Conservation (phyloP, 352 stramenopile genomes). For the Globisporangium parvum region DNA sequence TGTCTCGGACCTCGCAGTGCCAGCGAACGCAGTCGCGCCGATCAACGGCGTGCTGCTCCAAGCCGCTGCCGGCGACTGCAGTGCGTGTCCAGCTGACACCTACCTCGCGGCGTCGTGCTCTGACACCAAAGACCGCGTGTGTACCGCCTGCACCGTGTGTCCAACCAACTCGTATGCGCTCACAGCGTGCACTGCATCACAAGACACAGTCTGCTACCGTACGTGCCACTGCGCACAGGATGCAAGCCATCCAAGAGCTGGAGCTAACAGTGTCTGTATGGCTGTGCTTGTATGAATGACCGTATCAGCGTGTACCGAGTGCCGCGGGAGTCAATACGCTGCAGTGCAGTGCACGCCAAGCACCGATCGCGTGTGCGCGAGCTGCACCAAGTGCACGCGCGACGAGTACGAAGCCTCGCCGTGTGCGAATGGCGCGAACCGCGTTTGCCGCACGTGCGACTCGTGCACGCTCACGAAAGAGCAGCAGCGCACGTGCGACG, state of each 20-base stretch:
- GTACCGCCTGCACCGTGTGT: conserved; percentile 49
- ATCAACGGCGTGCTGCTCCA: conserved; percentile 26
- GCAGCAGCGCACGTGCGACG: conserved; percentile 46
- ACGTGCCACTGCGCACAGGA: conserved; percentile 13
- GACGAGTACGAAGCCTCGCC: conserved; percentile 67
- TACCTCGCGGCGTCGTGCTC: conserved; percentile 58
- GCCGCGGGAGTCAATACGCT: conserved; percentile 39
- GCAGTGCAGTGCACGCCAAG: conserved; percentile 39
- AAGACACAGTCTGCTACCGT: conserved; percentile 71
- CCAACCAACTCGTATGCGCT: conserved; percentile 49
- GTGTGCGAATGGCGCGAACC: conserved; percentile 44
- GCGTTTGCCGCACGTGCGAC: conserved; percentile 68
- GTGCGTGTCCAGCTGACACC: conserved; percentile 28
- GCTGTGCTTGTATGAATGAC: background rate
- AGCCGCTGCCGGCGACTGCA: conserved; percentile 43
- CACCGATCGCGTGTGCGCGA: conserved; percentile 45
- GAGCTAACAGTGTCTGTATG: background rate
- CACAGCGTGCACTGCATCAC: conserved; percentile 32
- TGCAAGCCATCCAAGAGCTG: too few species aligned
- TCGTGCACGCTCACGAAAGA: conserved; percentile 57
- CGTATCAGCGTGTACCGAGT: conserved; percentile 58
- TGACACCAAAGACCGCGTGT: conserved; percentile 50
- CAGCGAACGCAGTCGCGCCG: conserved; percentile 28
- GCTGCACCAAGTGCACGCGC: conserved; percentile 58
- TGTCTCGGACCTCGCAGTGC: conserved; percentile 35